Conservation (phyloP, 148 eudicot genomes). For the Spergularia bocconei region DNA sequence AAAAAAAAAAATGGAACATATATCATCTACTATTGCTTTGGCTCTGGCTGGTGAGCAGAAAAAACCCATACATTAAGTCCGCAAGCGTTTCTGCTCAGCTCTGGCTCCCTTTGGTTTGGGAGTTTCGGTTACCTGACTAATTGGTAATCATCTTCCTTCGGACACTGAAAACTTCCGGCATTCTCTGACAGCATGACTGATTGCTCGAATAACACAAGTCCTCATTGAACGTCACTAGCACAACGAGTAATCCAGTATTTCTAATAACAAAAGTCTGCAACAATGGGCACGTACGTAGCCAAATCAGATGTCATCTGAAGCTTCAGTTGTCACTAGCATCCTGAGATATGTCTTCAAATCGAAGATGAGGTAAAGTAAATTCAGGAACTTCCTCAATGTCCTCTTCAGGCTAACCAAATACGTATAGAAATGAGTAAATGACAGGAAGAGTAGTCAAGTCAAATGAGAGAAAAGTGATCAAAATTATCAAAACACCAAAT, state of each 20-base stretch:
- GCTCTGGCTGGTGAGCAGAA: too few relatives aligned
- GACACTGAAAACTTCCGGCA: too few relatives aligned
- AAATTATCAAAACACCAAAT: neutral
- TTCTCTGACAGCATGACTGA: too few relatives aligned
- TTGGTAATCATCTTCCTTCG: too few relatives aligned
- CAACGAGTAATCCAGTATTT: neutral
- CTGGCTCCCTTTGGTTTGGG: too few relatives aligned
- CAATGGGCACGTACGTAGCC: neutral
- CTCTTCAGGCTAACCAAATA: constrained; percentile 55
- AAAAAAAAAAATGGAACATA: too few relatives aligned
- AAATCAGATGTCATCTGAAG: constrained; percentile 14
- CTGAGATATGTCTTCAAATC: constrained; percentile 23
- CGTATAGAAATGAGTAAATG: neutral
- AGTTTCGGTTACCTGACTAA: too few relatives aligned
- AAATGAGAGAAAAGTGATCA: neutral
- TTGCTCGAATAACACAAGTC: neutral
- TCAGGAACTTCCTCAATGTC: constrained; percentile 80
- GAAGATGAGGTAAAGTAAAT: constrained; percentile 30
- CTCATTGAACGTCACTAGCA: neutral
- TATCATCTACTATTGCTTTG: too few relatives aligned
- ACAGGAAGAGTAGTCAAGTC: neutral
- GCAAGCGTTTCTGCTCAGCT: too few relatives aligned
- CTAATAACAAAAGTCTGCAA: neutral
- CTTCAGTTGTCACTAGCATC: constrained; percentile 1
- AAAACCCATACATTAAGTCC: too few relatives aligned